Conservation (phyloP, 1,284 basidiomycete genomes). For the Vanrija pseudolonga region DNA sequence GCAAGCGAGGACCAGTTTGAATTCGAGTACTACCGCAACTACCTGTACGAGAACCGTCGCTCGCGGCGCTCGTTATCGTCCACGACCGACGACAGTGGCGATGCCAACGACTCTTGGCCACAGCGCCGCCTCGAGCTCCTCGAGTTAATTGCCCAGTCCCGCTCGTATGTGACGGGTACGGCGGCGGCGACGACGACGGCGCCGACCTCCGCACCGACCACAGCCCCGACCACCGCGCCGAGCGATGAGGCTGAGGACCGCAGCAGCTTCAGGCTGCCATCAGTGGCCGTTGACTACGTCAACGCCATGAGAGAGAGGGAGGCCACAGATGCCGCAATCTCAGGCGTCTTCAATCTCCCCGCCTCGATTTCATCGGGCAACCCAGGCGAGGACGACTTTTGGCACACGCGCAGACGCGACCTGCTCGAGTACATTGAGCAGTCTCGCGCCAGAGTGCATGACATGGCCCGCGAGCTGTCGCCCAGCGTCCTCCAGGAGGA, state of each 20-base stretch:
- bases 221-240: too few relatives aligned
- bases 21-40: slow-evolving; percentile 15
- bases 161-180: background rate
- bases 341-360: too few relatives aligned
- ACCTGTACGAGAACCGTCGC: slow-evolving; percentile 6
- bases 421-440: slow-evolving; percentile 4
- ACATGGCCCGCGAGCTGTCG: slow-evolving; percentile 2
- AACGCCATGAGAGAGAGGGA: too few relatives aligned
- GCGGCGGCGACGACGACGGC: too few relatives aligned
- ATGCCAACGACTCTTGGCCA: slow-evolving; percentile 1
- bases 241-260: background rate
- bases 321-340: too few relatives aligned
- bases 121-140: slow-evolving; percentile 9
- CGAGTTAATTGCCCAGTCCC: background rate
- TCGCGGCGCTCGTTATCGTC: background rate
- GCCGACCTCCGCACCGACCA: too few relatives aligned
- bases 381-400: background rate
- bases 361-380: background rate
- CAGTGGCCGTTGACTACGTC: too few relatives aligned
- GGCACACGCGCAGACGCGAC: background rate
- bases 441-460: slow-evolving; percentile 2
- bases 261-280: too few relatives aligned
- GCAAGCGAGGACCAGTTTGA: slow-evolving; percentile 3
- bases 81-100: background rate
- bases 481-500: background rate